phyloP scores from a whole-genome alignment of 1,284 basidiomycete genomes.

The Boletellus dicymbophilus region DNA sequence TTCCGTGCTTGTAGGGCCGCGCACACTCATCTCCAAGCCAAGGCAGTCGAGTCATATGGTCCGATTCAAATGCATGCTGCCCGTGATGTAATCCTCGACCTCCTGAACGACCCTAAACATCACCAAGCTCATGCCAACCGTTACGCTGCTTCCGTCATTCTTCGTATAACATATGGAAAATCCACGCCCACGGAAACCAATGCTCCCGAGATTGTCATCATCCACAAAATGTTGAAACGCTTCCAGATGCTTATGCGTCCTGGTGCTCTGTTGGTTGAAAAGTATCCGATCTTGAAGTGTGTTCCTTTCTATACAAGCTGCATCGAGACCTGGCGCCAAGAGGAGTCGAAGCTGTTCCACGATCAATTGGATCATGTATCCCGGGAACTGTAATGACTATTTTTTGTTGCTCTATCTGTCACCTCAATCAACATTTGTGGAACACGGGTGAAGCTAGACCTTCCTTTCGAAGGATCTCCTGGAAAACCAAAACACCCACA shows the following conservation, averaged over 20 bases:
- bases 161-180: slow-evolving; percentile 52
- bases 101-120: slow-evolving; percentile 38
- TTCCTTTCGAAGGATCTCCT: slow-evolving; percentile 33
- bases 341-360: slow-evolving; percentile 45
- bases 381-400: slow-evolving; percentile 33
- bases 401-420: too few relatives aligned
- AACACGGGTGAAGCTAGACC: slow-evolving; percentile 23
- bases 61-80: slow-evolving; percentile 40
- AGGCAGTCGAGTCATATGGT: slow-evolving; percentile 36
- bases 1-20: slow-evolving; percentile 29
- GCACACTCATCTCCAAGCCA: slow-evolving; percentile 42
- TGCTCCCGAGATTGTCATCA: slow-evolving; percentile 42
- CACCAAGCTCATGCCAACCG: slow-evolving; percentile 40
- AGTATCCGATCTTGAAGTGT: slow-evolving; percentile 39
- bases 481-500: slow-evolving; percentile 29
- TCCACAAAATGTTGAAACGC: slow-evolving; percentile 38
- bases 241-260: slow-evolving; percentile 41
- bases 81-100: slow-evolving; percentile 39
- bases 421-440: too few relatives aligned
- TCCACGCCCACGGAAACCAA: slow-evolving; percentile 41
- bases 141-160: slow-evolving; percentile 49
- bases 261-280: slow-evolving; percentile 41
- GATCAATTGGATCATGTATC: slow-evolving; percentile 37
- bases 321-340: slow-evolving; percentile 38
- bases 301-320: slow-evolving; percentile 40